phyloP scores from a whole-genome alignment of 352 stramenopile genomes.

The Blastocystis sp. region DNA sequence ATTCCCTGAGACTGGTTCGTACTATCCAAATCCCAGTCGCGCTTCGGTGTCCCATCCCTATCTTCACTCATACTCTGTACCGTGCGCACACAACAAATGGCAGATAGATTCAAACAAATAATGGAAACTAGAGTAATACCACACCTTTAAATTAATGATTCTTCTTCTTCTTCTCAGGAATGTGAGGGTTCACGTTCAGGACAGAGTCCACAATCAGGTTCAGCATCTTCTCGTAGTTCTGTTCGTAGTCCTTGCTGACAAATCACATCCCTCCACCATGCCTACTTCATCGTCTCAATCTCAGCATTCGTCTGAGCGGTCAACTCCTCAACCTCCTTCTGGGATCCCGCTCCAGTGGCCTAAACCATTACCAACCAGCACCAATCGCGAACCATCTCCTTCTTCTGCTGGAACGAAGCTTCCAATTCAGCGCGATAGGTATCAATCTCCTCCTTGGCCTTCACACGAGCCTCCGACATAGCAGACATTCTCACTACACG shows the following conservation, averaged over 20 bases:
- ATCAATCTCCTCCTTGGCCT: constrained; percentile 53
- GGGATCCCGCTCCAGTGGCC: constrained; percentile 5
- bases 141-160: constrained; percentile 2
- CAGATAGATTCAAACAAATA: not conserved
- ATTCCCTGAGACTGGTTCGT: too few species aligned
- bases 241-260: constrained; percentile 36
- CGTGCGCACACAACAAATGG: not conserved
- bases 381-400: not conserved
- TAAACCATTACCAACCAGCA: not conserved
- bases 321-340: constrained; percentile 45
- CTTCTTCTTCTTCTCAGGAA: constrained; percentile 49
- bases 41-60: too few species aligned
- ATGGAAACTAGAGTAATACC: not conserved
- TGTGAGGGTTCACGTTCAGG: constrained; percentile 46
- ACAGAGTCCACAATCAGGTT: constrained; percentile 47
- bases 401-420: constrained; percentile 43
- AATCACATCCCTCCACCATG: not conserved
- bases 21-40: too few species aligned
- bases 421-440: constrained; percentile 45
- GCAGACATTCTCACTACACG: constrained; percentile 53
- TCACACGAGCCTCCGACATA: constrained; percentile 42
- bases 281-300: constrained; percentile 42
- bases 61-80: not conserved
- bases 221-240: constrained; percentile 50
- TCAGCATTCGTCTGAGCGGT: constrained; percentile 5